Evolutionary conservation across 208 protist species (phyloP), one percentile per base, ranked within the genome.

Genomic region (Leishmania mexicana): DNA sequence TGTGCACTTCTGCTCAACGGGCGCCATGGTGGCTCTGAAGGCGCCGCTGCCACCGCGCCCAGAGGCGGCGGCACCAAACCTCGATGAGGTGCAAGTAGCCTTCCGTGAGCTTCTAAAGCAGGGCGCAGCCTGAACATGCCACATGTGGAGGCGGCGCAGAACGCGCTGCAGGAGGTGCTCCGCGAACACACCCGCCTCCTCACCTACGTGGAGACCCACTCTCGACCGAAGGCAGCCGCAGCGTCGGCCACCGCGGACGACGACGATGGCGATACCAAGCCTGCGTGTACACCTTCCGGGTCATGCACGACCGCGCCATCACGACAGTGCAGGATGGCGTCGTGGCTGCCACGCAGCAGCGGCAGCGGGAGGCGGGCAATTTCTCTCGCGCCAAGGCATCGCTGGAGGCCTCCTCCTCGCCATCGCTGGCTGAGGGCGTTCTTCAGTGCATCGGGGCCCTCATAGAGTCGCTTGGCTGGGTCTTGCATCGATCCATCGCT

Each of bases 161-260:
- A 82, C 53, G 79, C 77, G 57, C 70, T 89, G 67, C 49, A 28
- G 6, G 77, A 81, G 68, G 75, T 87, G 3, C n/a, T 89, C 53
- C 86, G 78, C 19, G 82, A 87, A 67, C 86, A 87, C 78, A 83
- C 81, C 65, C 81, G 78, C 38, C 53, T 81, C 45, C 54, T 87
- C 54, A 81, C 75, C 49, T 83, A 85, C 78, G 75, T 85, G 64
- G 76, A 83, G 64, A 83, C 72, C 8, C 86, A 89, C 83, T 53
- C 79, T 24, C 77, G 65, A 8, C 80, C 82, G 6, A 60, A 49
- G 15, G 54, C 70, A 15, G 65, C 42, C 35, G 40, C 38, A 7
- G 64, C 17, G 71, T 58, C 13, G 35, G 13, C 8, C 68, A 75
- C 49, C 53, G 57, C n/a, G 65, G 10, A 71, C 64, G 38, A 58